Evolutionary conservation across 768 basidiomycete genomes (phyloP), one percentile per base, ranked within the genome.

Genomic region (Pilatotrama ljubarskyi): DNA sequence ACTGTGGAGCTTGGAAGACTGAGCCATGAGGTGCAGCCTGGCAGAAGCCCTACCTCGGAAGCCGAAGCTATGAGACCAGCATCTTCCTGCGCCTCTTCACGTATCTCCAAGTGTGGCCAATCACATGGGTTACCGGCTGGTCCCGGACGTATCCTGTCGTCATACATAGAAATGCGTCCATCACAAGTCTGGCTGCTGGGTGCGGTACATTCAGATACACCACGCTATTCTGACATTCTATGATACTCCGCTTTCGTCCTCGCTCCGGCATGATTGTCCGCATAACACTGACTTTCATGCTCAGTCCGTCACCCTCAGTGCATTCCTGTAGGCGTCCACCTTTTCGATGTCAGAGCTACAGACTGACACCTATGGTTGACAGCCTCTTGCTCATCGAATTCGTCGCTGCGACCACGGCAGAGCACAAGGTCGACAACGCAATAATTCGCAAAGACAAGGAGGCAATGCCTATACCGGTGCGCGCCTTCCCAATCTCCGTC

Each of bases 301-400:
- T 6, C 64, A 94, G 86, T 90, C 92, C 5, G 73, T 94, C 52
- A 92, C 90, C 0, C 69, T 94, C 37, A 90, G 90, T 69, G 94
- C 94, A 22, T 96, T 96, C 77, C 71, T 97, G 89, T 90, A 52
- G 13, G 88, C 29, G 29, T 77, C 17, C 22, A 11, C 25, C 3
- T 25, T n/a, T 32, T 17, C 32, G 9, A 8, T 22, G 56, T 22
- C n/a, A 18, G 56, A 46, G 66, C 10, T 13, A 24, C 38, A 10
- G n/a, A 40, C 18, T 51, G 1, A 35, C 26, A 22, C 2, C 25
- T 0, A 8, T 11, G 18, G n/a, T 14, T 38, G 26, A 13, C 53
- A 91, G 89, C 38, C 75, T 95, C 32, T 82, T 95, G 5, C 78
- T 96, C 47, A 87, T 95, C 49, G 91, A 94, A 69, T 94, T 84